These are phyloP conservation scores for Camelina sativa DNA, from an alignment of 345 rosid genomes.

Conservation along the genomic window DNA sequence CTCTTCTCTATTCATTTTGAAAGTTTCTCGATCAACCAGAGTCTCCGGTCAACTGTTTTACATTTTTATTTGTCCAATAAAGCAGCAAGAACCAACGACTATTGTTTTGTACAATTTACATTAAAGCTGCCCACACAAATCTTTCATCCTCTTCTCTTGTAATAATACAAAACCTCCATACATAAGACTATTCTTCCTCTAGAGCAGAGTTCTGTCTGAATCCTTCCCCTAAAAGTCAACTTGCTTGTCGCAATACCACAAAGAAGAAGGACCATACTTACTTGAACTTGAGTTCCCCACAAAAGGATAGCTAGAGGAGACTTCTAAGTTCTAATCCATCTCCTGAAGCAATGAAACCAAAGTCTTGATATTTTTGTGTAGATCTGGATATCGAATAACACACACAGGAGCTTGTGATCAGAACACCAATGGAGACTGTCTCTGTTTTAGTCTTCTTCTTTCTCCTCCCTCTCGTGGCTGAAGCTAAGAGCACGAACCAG, in stretches of 20 bases:
- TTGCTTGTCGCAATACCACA: constrained; percentile 25
- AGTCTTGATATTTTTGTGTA: constrained; percentile 20
- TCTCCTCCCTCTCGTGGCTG: constrained; percentile 16
- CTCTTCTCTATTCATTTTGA: constrained; percentile 18
- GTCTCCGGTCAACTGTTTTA: constrained; percentile 37
- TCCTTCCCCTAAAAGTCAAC: constrained; percentile 36
- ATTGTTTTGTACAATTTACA: constrained; percentile 20
- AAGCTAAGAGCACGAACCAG: background rate
- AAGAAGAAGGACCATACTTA: constrained; percentile 21
- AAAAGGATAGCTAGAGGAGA: constrained; percentile 15
- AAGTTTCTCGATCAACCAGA: constrained; percentile 27
- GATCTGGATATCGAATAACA: constrained; percentile 28
- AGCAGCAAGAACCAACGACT: constrained; percentile 40
- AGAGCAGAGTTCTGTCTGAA: constrained; percentile 28
- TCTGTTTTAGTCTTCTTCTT: constrained; percentile 34
- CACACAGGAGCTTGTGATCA: constrained; percentile 7
- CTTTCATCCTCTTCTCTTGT: constrained; percentile 29
- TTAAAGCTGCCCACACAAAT: constrained; percentile 25
- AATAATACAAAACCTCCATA: constrained; percentile 7
- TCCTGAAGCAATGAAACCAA: constrained; percentile 10
- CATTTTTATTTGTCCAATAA: constrained; percentile 13
- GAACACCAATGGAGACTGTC: constrained; percentile 32
- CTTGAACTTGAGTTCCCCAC: background rate
- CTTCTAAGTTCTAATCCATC: background rate
- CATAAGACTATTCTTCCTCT: constrained; percentile 25